phyloP scores from a whole-genome alignment of 78 protist species.

The Parvularia atlantis region DNA sequence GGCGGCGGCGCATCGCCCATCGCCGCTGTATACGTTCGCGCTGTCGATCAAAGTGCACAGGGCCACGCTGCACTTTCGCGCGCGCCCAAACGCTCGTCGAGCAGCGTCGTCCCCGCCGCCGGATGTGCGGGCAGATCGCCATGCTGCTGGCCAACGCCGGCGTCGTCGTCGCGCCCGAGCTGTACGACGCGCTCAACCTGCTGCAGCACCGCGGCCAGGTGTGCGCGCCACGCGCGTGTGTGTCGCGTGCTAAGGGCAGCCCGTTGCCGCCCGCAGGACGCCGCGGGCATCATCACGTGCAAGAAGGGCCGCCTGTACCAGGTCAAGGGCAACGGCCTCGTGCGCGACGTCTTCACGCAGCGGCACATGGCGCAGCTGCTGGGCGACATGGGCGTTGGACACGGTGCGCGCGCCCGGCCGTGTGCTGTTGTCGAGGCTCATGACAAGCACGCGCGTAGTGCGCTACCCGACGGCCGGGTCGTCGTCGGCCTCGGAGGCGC shows the following conservation, averaged over 20 bases:
- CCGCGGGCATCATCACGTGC: slow-evolving; percentile 32
- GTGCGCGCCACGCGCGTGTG: background rate
- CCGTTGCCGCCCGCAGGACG: background rate
- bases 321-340: slow-evolving; percentile 24
- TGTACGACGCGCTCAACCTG: slow-evolving; percentile 18
- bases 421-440: background rate
- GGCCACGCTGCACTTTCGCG: too few species aligned
- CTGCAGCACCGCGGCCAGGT: slow-evolving; percentile 39
- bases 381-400: background rate
- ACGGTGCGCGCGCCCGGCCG: background rate
- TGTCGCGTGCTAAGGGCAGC: background rate
- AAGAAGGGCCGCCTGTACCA: slow-evolving; percentile 4
- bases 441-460: background rate
- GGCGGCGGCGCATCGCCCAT: too few species aligned
- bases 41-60: too few species aligned
- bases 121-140: too few species aligned
- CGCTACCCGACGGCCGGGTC: slow-evolving; percentile 45
- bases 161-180: too few species aligned
- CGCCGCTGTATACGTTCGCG: too few species aligned
- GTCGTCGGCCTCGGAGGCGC: slow-evolving; percentile 25
- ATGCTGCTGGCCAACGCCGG: too few species aligned
- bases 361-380: background rate
- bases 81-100: too few species aligned
- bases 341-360: slow-evolving; percentile 17
- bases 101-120: too few species aligned